Percentiles rank a stretch among this genome's conserved stretches.
These are phyloP conservation scores for Kodamaea plutei DNA, from an alignment of 1,139 yeast species.

Conservation along the genomic window DNA sequence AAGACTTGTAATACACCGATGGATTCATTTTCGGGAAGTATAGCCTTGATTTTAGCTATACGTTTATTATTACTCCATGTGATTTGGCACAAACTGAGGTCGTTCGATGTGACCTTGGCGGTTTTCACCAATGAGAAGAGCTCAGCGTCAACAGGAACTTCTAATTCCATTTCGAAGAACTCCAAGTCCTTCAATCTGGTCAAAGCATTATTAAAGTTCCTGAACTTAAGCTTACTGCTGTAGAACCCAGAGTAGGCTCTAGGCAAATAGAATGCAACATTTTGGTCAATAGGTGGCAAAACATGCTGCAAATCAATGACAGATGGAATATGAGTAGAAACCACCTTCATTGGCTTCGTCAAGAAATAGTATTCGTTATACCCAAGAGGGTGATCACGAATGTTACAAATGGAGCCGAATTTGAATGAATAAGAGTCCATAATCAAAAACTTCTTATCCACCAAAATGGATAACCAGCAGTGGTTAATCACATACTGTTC, in stretches of 20 bases:
- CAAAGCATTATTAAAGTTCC: slow-evolving; percentile 73
- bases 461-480: slow-evolving; percentile 78
- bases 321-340: slow-evolving; percentile 84
- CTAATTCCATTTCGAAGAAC: slow-evolving; percentile 70
- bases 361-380: slow-evolving; percentile 67
- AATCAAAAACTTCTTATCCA: slow-evolving; percentile 75
- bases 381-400: slow-evolving; percentile 19
- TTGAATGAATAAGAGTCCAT: slow-evolving; percentile 52
- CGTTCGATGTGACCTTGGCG: slow-evolving; percentile 47
- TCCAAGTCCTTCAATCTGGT: slow-evolving; percentile 72
- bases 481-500: slow-evolving; percentile 68
- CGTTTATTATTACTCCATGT: slow-evolving; percentile 66
- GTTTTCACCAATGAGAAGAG: slow-evolving; percentile 53
- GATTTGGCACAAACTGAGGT: slow-evolving; percentile 67
- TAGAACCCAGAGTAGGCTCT: slow-evolving; percentile 80
- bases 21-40: slow-evolving; percentile 62
- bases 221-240: slow-evolving; percentile 51
- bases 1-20: slow-evolving; percentile 75
- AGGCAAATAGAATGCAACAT: slow-evolving; percentile 77
- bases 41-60: slow-evolving; percentile 73
- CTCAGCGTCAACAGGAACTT: slow-evolving; percentile 68
- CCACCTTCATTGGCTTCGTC: slow-evolving; percentile 66
- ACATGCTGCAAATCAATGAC: slow-evolving; percentile 79
- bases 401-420: slow-evolving; percentile 34
- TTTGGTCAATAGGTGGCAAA: slow-evolving; percentile 76